Conservation (phyloP, 1,284 basidiomycete genomes). For the Fomes fomentarius region DNA sequence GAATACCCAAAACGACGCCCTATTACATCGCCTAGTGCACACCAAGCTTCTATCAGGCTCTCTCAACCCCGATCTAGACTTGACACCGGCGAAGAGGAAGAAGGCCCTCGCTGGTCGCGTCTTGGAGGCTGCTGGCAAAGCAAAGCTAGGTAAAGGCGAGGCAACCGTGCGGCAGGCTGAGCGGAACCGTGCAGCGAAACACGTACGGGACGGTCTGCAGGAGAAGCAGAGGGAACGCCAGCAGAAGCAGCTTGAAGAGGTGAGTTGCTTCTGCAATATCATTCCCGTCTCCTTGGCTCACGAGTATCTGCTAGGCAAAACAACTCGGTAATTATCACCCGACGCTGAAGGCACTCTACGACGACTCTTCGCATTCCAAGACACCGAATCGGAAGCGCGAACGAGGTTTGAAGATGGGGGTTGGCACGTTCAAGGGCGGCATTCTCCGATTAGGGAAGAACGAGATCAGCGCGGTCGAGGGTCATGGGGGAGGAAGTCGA, state of each 20-base stretch:
- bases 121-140: constrained; percentile 64
- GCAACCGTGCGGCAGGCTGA: constrained; percentile 57
- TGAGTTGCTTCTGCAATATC: constrained; percentile 29
- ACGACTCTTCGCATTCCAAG: constrained; percentile 39
- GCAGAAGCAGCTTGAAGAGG: constrained; percentile 65
- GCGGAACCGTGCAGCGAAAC: constrained; percentile 67
- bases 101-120: constrained; percentile 77
- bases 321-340: constrained; percentile 82
- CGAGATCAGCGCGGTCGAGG: constrained; percentile 55
- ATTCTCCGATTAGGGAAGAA: constrained; percentile 61
- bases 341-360: constrained; percentile 67
- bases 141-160: constrained; percentile 76
- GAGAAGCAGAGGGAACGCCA: constrained; percentile 62
- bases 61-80: constrained; percentile 57
- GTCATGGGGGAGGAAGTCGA: constrained; percentile 24
- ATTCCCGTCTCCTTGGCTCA: constrained; percentile 11
- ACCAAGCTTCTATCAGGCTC: constrained; percentile 77
- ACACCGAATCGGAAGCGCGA: constrained; percentile 49
- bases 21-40: constrained; percentile 76
- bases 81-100: constrained; percentile 65
- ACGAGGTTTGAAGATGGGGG: constrained; percentile 72
- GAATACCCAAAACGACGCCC: constrained; percentile 73
- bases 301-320: constrained; percentile 58
- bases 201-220: constrained; percentile 66
- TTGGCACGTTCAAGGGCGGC: constrained; percentile 75